Evolutionary conservation across 2,329 filamentous ascomycete genomes (phyloP), one percentile per base, ranked within the genome.

Genomic region (Botryotinia calthae): DNA sequence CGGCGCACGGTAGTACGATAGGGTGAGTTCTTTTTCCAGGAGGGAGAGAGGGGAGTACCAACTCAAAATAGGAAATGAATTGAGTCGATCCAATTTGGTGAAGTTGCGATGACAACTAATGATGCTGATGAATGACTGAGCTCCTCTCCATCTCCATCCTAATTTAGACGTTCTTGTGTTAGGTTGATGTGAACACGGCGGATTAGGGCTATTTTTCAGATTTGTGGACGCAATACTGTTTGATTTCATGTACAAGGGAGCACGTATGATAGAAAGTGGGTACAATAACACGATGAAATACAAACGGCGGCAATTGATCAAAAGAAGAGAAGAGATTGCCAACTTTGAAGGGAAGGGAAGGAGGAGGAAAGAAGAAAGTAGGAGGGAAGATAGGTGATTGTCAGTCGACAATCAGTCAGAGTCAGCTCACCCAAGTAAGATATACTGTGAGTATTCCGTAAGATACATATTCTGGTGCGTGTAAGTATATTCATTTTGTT

Each of bases 1-100:
- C 46, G 34, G 64, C 48, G 64, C 64, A 67, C 64, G 64, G 64
- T 67, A 67, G 46, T 67, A 42, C 34, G 62, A 31, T 67, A 67
- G 64, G 64, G 46, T 40, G 16, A 40, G 14, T 54, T 67, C 46
- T 54, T 67, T 54, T 67, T n/a, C 64, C 10, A 54, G 0, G 16
- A 67, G 18, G 54, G 34, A 54, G 34, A 28, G 22, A n/a, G 25
- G 34, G 37, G 65, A 68, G 51, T 68, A 56, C 48, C 65, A 68
- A 25, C n/a, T n/a, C 48, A 56, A 68, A 42, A 68, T 22, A 68
- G 65, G 65, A 68, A 68, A 56, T 31, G n/a, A 10, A 10, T 16
- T 28, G 14, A 22, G 48, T 56, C 51, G 65, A 68, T 68, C 65
- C n/a, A 44, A 56, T 56, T 42, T 56, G 65, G 25, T 40, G 64